A percentile compares a stretch with the other conserved stretches of the same genome.
Evolutionary conservation across 2,329 filamentous ascomycete species (phyloP).

Genomic region (Neofusicoccum kwambonambiense): DNA sequence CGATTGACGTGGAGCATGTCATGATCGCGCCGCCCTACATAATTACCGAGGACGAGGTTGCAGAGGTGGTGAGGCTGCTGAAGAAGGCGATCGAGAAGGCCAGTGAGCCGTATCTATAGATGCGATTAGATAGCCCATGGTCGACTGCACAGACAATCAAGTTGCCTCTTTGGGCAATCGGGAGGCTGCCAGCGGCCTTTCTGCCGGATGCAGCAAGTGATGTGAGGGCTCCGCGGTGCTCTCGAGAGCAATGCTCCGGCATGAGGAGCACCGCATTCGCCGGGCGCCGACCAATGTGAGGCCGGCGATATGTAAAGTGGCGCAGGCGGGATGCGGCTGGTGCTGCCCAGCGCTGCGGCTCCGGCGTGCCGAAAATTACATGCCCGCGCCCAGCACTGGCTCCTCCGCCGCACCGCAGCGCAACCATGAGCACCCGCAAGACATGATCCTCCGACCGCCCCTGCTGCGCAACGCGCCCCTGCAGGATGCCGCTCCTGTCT

Average conservation of each 20-base stretch:
- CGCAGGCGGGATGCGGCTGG: conserved; percentile 1
- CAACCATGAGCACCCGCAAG: conserved; percentile 24
- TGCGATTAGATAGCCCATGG: background rate
- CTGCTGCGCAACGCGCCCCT: conserved; percentile 30
- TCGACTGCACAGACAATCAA: background rate
- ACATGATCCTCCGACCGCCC: conserved; percentile 38
- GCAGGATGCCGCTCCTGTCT: conserved; percentile 32
- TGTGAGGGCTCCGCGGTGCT: background rate
- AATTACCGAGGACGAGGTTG: conserved; percentile 8
- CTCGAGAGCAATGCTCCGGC: background rate
- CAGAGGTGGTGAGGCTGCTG: background rate
- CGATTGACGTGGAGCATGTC: conserved; percentile 12
- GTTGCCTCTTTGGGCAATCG: background rate
- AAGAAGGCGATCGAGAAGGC: conserved; percentile 12
- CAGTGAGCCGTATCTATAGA: conserved; percentile 13
- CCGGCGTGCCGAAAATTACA: conserved; percentile 1
- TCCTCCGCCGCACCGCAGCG: background rate
- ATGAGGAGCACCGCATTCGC: background rate
- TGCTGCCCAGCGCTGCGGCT: background rate
- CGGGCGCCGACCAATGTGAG: background rate
- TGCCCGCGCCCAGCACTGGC: background rate
- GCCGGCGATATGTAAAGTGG: background rate
- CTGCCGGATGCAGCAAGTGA: background rate
- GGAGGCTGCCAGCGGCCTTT: background rate
- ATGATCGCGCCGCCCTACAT: conserved; percentile 15